Conservation (phyloP, 2,329 filamentous ascomycete species). For the Nannizziopsis arthrosporioides region DNA sequence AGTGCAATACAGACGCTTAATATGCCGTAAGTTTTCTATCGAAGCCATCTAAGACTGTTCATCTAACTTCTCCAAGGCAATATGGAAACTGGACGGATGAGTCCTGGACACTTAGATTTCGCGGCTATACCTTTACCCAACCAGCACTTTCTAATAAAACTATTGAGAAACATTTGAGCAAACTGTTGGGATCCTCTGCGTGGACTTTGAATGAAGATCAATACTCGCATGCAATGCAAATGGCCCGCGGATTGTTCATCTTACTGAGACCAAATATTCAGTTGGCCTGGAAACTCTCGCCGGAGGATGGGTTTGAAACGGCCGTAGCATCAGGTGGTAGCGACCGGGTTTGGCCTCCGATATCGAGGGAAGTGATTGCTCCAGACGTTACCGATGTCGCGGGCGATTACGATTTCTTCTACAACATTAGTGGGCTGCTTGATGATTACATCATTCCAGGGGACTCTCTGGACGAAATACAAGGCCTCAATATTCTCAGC, state of each 20-base stretch:
- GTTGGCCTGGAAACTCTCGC: constrained; percentile 9
- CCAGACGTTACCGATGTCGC: constrained; percentile 54
- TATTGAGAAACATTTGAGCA: constrained; percentile 56
- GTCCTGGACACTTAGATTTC: constrained; percentile 65
- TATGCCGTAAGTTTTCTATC: constrained; percentile 10
- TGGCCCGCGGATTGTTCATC: constrained; percentile 63
- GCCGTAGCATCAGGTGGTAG: constrained; percentile 42
- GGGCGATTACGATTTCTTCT: constrained; percentile 63
- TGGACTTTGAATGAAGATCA: constrained; percentile 49
- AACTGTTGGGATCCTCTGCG: constrained; percentile 56
- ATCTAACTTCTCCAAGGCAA: background rate
- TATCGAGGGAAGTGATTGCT: constrained; percentile 52
- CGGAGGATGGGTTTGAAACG: constrained; percentile 44
- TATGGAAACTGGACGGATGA: constrained; percentile 70
- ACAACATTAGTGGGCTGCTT: constrained; percentile 49
- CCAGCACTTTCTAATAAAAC: constrained; percentile 55
- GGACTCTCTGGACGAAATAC: constrained; percentile 52
- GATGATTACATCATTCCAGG: constrained; percentile 46
- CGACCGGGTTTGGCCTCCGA: constrained; percentile 42
- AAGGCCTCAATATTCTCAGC: constrained; percentile 57
- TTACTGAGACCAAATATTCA: constrained; percentile 47
- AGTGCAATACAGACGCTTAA: constrained; percentile 7
- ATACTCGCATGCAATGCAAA: constrained; percentile 57
- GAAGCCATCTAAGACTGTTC: background rate
- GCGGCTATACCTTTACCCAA: constrained; percentile 71